phyloP scores from a whole-genome alignment of 192 early-diverging fungal species.

The Dissophora ornata region DNA sequence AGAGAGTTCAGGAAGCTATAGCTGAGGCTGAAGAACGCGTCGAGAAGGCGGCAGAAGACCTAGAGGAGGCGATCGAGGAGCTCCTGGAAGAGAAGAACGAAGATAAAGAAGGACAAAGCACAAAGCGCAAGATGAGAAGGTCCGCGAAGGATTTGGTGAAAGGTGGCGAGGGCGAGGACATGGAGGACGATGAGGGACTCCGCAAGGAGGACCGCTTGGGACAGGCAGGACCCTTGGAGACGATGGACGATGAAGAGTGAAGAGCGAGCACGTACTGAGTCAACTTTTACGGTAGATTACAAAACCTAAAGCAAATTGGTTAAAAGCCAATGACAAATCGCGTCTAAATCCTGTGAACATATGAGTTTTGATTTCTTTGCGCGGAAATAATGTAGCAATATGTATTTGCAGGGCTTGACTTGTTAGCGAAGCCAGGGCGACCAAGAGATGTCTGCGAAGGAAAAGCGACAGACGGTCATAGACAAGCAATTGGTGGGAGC shows the following conservation, averaged over 20 bases:
- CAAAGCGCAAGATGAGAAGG: background rate
- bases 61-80: constrained; percentile 5
- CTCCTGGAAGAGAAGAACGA: background rate
- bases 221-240: constrained; percentile 28
- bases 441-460: no score
- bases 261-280: background rate
- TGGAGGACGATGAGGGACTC: constrained; percentile 7
- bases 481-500: no score
- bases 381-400: no score
- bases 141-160: background rate
- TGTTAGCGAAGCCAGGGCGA: no score
- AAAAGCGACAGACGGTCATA: no score
- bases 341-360: no score
- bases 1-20: background rate
- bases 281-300: background rate
- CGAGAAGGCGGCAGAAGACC: constrained; percentile 7
- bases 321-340: no score
- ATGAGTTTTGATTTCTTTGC: no score
- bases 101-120: background rate
- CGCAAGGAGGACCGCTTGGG: constrained; percentile 16
- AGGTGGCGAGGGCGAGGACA: constrained; percentile 1
- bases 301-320: no score
- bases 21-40: constrained; percentile 3
- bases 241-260: constrained; percentile 31
- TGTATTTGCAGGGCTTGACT: no score